Base-by-base conservation (phyloP, 768 basidiomycete species). In the Leccinellum rugosiceps region DNA sequence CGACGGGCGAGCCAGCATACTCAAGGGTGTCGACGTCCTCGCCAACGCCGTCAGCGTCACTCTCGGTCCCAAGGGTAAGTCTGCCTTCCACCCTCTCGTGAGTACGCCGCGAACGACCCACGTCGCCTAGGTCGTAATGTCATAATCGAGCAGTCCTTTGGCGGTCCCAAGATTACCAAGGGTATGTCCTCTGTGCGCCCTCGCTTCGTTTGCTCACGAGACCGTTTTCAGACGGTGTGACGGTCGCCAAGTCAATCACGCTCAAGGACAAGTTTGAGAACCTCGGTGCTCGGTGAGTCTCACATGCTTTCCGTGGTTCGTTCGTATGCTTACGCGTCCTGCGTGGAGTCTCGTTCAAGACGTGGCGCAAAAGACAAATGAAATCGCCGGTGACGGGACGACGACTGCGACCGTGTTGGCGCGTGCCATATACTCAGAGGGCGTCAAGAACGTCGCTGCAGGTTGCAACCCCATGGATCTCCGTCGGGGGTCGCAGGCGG, bases 381-480 rank as follows among this genome's bases (percentile, higher is more conserved):
- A 98, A 76, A 79, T 90, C 65, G 96, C 96, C 38, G 96, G 96
- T 72, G 96, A 99, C 72, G 96, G 96, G 57, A 98, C 96, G 3
- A 99, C 96, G 10, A 99, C 96, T 15, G 94, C 96, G 3, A 98
- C 96, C 34, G 96, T 98, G 51, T 86, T 98, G 57, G 92, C 96
- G 11, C 91, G 94, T 56, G 94, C 96, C 55, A 98, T 99, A 75
- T 99, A 97, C 78, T 84, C 94, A 0, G 96, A 99, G 75, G 96
- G 96, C 74, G 95, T 98, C 68, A 98, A 98, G 81, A 98, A 98
- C 67, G 96, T 98, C 58, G 96, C 96, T 23, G 96, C 96, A 13
- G 96, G 96, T 4, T 99, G 96, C 82, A 97, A 95, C 79, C 96
- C 96, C 14, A 99, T 98, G 95, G 96, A 99, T 77, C 91, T 98